Conservation (phyloP, 2,329 filamentous ascomycete species). For the Cadophora sp. region DNA sequence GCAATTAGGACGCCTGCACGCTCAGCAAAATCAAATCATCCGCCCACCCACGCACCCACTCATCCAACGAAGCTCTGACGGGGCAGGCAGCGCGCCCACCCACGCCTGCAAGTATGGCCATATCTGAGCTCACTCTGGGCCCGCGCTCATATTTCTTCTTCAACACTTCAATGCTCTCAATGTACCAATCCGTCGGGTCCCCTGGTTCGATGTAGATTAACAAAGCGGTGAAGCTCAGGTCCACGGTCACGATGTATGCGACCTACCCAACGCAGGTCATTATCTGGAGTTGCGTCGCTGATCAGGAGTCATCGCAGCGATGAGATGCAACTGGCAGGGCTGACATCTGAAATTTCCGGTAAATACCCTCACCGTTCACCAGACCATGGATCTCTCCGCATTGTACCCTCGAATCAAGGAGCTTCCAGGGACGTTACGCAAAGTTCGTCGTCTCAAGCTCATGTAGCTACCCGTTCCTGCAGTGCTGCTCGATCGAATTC, state of each 20-base stretch:
- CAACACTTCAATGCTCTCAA: background rate
- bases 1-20: background rate
- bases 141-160: conserved; percentile 11
- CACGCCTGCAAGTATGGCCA: conserved; percentile 10
- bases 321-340: conserved; percentile 40
- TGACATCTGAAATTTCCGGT: conserved; percentile 31
- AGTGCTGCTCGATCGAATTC: conserved; percentile 37
- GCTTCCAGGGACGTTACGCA: conserved; percentile 30
- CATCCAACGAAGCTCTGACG: background rate
- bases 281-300: conserved; percentile 15
- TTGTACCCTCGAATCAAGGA: conserved; percentile 37
- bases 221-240: conserved; percentile 34
- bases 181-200: conserved; percentile 35
- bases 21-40: conserved; percentile 1
- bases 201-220: conserved; percentile 25
- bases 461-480: conserved; percentile 43
- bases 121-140: background rate
- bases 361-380: conserved; percentile 22
- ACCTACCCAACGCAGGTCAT: conserved; percentile 8
- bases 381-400: conserved; percentile 33
- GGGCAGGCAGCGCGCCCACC: conserved; percentile 5
- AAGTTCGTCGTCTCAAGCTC: conserved; percentile 33
- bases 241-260: conserved; percentile 34
- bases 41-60: background rate
- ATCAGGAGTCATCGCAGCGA: conserved; percentile 22